Percentiles rank a stretch among this genome's conserved stretches.
Conservation (phyloP, 1,284 basidiomycete genomes). For the Apiotrichum porosum region DNA sequence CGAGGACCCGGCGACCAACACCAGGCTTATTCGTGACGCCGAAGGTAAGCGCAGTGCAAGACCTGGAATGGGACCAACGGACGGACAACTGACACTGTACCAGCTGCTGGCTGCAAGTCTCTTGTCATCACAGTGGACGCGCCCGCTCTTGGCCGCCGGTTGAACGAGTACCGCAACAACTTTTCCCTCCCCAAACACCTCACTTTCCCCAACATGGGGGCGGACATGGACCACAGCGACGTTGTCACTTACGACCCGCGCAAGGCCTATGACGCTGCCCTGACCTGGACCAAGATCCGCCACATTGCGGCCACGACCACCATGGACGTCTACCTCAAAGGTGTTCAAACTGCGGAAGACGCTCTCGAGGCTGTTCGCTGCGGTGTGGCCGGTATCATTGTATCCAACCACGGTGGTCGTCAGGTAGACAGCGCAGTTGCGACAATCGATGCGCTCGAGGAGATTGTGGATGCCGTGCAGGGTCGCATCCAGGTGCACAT, state of each 20-base stretch:
- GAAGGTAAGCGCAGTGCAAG: constrained; percentile 27
- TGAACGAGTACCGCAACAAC: constrained; percentile 22
- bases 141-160: constrained; percentile 21
- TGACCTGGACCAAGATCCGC: constrained; percentile 16
- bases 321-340: constrained; percentile 22
- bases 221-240: constrained; percentile 8
- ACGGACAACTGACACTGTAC: constrained; percentile 12
- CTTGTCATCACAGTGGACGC: constrained; percentile 30
- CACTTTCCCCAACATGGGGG: constrained; percentile 17
- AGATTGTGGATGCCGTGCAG: constrained; percentile 23
- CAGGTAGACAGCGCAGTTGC: constrained; percentile 34
- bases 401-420: constrained; percentile 36
- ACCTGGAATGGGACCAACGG: no score
- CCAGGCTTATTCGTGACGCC: constrained; percentile 21
- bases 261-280: constrained; percentile 9
- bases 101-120: constrained; percentile 21
- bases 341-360: constrained; percentile 25
- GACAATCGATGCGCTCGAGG: constrained; percentile 26
- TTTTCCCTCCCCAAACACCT: constrained; percentile 12
- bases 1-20: constrained; percentile 20
- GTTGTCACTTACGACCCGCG: constrained; percentile 10
- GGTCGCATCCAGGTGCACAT: constrained; percentile 32
- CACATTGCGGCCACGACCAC: background rate
- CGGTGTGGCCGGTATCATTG: constrained; percentile 27
- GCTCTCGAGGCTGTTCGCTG: constrained; percentile 28